Conservation (phyloP, 345 rosid genomes). For the Moricandia moricandioides region DNA sequence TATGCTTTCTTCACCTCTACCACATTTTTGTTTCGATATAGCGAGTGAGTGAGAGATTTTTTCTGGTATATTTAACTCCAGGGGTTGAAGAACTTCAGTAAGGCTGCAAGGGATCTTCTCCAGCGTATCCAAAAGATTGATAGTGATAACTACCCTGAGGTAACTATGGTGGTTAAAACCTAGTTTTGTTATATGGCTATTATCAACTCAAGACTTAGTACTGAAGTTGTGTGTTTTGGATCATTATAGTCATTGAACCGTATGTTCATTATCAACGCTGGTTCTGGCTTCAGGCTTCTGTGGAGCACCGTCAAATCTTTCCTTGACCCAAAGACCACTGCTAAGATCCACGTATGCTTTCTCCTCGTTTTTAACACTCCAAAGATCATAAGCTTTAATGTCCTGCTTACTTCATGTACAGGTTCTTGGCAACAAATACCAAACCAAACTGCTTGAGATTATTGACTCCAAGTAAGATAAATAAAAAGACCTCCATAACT, state of each 20-base stretch:
- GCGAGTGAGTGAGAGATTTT: not conserved
- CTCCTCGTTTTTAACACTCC: not conserved
- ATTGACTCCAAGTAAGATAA: constrained; percentile 61
- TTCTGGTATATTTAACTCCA: constrained; percentile 15
- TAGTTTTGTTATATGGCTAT: not conserved
- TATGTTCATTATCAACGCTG: constrained; percentile 97
- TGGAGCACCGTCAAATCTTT: constrained; percentile 92
- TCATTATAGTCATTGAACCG: constrained; percentile 72
- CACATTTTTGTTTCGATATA: not conserved
- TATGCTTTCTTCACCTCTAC: constrained; percentile 38
- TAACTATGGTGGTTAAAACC: constrained; percentile 11
- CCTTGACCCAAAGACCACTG: constrained; percentile 87
- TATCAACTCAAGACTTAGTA: constrained; percentile 35
- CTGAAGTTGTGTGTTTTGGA: not conserved
- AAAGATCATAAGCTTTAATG: not conserved
- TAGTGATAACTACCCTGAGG: constrained; percentile 90
- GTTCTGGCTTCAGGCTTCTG: constrained; percentile 88
- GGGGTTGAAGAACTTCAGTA: constrained; percentile 82
- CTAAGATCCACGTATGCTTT: constrained; percentile 88
- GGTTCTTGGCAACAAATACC: constrained; percentile 91
- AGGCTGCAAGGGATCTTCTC: constrained; percentile 82
- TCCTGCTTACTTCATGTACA: constrained; percentile 25
- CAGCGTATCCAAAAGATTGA: constrained; percentile 71
- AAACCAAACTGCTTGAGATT: constrained; percentile 86
- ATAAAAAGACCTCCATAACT: not conserved